Conservation (phyloP, 129 eudicot genomes). For the Erigeron canadensis region DNA sequence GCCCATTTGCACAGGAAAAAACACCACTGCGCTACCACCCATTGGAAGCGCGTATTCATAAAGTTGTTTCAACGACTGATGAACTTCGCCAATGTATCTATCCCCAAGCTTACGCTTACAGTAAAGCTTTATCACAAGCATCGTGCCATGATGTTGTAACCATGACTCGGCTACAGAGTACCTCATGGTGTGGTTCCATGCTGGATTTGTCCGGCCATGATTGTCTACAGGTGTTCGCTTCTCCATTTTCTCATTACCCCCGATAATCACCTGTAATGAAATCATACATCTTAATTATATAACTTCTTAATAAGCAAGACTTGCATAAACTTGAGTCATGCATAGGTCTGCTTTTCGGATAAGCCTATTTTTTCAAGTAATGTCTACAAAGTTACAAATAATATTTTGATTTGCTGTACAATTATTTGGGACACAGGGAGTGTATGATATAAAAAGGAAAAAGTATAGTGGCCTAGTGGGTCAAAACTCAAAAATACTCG, state of each 20-base stretch:
- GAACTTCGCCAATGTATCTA: constrained; percentile 58
- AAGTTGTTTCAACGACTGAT: constrained; percentile 50
- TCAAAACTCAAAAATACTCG: too few species aligned
- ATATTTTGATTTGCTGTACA: too few species aligned
- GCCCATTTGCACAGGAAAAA: constrained; percentile 51
- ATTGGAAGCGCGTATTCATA: constrained; percentile 35
- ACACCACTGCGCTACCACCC: constrained; percentile 49
- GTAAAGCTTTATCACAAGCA: constrained; percentile 12
- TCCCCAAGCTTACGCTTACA: constrained; percentile 39
- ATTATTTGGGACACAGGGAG: too few species aligned
- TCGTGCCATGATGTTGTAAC: constrained; percentile 16
- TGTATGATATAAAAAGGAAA: too few species aligned
- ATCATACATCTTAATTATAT: not conserved
- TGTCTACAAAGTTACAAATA: too few species aligned
- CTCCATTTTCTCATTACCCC: not conserved
- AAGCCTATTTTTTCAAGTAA: too few species aligned
- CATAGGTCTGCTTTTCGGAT: not conserved
- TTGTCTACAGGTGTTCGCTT: constrained; percentile 3
- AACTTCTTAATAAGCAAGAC: not conserved
- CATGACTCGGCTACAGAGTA: constrained; percentile 12
- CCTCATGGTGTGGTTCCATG: constrained; percentile 7
- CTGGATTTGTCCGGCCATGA: constrained; percentile 3
- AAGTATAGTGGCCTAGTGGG: too few species aligned
- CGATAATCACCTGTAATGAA: not conserved
- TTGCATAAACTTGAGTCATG: not conserved